Base-by-base conservation (phyloP, 768 basidiomycete genomes). In the Auriscalpium orientale region DNA sequence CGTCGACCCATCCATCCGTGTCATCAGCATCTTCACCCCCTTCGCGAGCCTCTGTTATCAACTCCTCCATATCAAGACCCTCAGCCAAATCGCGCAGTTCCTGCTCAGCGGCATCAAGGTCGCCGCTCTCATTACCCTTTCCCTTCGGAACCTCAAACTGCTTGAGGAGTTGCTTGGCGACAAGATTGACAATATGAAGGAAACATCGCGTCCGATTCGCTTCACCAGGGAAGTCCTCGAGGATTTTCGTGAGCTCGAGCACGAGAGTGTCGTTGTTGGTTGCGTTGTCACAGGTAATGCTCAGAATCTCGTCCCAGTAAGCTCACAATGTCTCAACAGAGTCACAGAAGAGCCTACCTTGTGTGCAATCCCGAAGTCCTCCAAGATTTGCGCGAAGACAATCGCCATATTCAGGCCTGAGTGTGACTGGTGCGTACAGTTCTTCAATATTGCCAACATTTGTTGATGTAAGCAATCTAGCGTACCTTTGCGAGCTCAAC, bases 1-100 rank as follows among this genome's bases (percentile, higher is more conserved):
- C 66, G 18, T 70, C 65, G 35, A 69, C 70, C 18, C 59, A 56
- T 1, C 68, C 63, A 22, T 65, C 62, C 2, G n/a, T 13, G 13
- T 62, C 59, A 18, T 65, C 53, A 16, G 58, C 55, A 11, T 57
- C 56, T 12, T 21, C n/a, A 8, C 55, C 38, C 12, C 59, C 49
- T 4, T 22, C 52, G 51, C 71, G 71, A 35, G 79, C 82, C 71
- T 78, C 75, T 38, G 74, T 70, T 52, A 70, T 66, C 49, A 75
- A 74, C 62, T 77, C 89, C 67, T 89, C 91, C 37, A 84, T 86
- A 61, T 94, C 92, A 73, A 97, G 95, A 80, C 87, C 95, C 78
- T 98, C 94, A 62, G 97, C 94, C 56, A 97, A 79, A 72, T 97
- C 95, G 46, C 95, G 94, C 34, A 97, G 93, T 59, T 94, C 91